Conservation (phyloP, 2,329 filamentous ascomycete species). For the Calonectria naviculata region DNA sequence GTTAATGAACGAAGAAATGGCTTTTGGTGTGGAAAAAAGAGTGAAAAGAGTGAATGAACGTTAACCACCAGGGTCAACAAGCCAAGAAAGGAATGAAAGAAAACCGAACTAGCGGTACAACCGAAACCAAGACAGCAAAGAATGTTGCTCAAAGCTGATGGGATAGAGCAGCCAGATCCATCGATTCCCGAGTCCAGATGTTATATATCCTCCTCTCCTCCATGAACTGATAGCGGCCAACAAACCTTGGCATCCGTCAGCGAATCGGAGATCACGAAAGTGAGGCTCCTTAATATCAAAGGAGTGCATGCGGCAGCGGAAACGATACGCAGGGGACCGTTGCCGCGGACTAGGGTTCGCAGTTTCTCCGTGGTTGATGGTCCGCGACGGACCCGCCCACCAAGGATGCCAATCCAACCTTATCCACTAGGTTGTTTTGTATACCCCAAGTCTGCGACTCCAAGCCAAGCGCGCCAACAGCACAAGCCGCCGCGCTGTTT, state of each 20-base stretch:
- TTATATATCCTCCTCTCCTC: slow-evolving; percentile 20
- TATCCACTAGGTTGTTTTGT: slow-evolving; percentile 9
- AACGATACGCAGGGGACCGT: background rate
- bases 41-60: slow-evolving; percentile 25
- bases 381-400: slow-evolving; percentile 3
- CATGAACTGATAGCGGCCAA: background rate
- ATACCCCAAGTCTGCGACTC: slow-evolving; percentile 4
- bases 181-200: background rate
- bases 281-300: slow-evolving; percentile 31
- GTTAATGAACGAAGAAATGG: slow-evolving; percentile 9
- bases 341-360: background rate
- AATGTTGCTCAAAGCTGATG: slow-evolving; percentile 19
- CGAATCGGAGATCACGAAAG: background rate
- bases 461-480: slow-evolving; percentile 25
- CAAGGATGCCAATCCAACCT: slow-evolving; percentile 14
- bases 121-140: slow-evolving; percentile 23
- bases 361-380: slow-evolving; percentile 8
- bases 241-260: background rate
- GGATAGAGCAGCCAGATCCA: background rate
- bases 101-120: slow-evolving; percentile 19
- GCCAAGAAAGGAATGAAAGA: slow-evolving; percentile 12
- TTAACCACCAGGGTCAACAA: slow-evolving; percentile 34
- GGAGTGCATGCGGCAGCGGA: slow-evolving; percentile 8
- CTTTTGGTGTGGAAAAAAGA: slow-evolving; percentile 2
- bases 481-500: slow-evolving; percentile 19